Evolutionary conservation across 2,329 filamentous ascomycete genomes (phyloP).

Genomic region (Scleromitrula shiraiana): DNA sequence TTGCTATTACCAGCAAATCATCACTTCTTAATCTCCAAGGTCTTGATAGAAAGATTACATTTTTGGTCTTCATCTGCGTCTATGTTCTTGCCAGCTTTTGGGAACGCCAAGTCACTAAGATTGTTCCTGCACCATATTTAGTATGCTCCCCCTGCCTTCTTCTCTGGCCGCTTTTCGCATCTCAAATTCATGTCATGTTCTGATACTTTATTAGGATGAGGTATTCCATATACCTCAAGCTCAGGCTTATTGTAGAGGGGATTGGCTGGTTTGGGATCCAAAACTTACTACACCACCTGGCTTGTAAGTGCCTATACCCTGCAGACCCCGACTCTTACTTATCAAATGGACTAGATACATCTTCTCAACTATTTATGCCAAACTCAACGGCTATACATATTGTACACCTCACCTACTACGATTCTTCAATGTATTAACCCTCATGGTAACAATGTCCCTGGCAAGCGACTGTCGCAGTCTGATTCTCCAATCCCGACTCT

Average conservation of each 20-base stretch:
- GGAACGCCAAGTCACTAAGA: constrained; percentile 23
- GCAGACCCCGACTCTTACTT: too few species aligned
- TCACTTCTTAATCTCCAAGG: neutral
- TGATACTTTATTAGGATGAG: constrained; percentile 54
- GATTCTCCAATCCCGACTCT: constrained; percentile 11
- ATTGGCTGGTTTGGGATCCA: constrained; percentile 77
- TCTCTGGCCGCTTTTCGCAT: neutral
- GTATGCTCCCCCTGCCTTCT: constrained; percentile 9
- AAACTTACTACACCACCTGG: constrained; percentile 97
- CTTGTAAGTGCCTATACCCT: constrained; percentile 43
- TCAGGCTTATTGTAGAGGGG: constrained; percentile 72
- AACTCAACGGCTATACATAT: constrained; percentile 31
- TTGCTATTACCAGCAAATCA: neutral
- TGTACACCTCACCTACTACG: constrained; percentile 38
- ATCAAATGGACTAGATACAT: constrained; percentile 37
- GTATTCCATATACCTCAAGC: constrained; percentile 88
- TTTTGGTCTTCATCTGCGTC: neutral
- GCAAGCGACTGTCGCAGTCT: constrained; percentile 22
- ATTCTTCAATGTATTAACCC: constrained; percentile 39
- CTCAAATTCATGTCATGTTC: neutral
- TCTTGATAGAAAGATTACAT: neutral
- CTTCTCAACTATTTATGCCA: constrained; percentile 36
- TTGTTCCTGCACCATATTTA: constrained; percentile 25
- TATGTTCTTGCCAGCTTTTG: constrained; percentile 15
- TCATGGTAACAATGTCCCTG: constrained; percentile 35